Evolutionary conservation across 768 basidiomycete genomes (phyloP).

Genomic region (Hypholoma fasciculare): DNA sequence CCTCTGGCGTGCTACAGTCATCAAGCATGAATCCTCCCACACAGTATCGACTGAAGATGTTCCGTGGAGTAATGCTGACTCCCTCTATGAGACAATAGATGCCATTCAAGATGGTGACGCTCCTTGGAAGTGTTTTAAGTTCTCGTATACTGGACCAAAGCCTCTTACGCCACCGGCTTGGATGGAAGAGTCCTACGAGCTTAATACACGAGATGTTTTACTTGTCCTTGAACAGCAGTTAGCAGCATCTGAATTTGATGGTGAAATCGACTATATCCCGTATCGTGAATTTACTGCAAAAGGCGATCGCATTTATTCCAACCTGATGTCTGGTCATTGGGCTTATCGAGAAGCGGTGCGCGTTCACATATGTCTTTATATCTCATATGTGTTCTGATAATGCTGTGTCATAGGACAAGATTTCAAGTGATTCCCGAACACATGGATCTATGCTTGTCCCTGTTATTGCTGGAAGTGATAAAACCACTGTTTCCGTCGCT

Average conservation of each 20-base stretch:
- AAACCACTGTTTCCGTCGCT: constrained; percentile 40
- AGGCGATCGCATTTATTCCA: constrained; percentile 17
- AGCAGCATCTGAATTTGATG: constrained; percentile 1
- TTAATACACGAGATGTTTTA: constrained; percentile 1
- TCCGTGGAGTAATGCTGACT: constrained; percentile 16
- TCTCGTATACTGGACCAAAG: neutral
- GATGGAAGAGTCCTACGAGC: neutral
- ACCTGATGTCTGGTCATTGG: constrained; percentile 39
- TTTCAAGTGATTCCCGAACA: constrained; percentile 19
- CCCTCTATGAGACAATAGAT: constrained; percentile 29
- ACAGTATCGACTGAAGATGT: constrained; percentile 8
- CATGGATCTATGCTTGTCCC: constrained; percentile 31
- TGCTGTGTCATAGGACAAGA: neutral
- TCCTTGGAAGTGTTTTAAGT: neutral
- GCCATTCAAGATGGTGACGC: constrained; percentile 16
- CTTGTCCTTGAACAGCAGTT: constrained; percentile 4
- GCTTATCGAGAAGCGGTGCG: constrained; percentile 32
- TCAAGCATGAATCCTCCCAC: constrained; percentile 6
- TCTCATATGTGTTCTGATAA: neutral
- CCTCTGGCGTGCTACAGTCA: constrained; percentile 22
- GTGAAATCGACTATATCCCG: constrained; percentile 1
- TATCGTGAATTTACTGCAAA: constrained; percentile 5
- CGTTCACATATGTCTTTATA: neutral
- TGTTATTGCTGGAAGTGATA: constrained; percentile 36
- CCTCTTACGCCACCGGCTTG: neutral